Percentiles rank a stretch among this genome's conserved stretches.
Evolutionary conservation across 163 green algal species (phyloP).

Genomic region (Scenedesmus sp.): DNA sequence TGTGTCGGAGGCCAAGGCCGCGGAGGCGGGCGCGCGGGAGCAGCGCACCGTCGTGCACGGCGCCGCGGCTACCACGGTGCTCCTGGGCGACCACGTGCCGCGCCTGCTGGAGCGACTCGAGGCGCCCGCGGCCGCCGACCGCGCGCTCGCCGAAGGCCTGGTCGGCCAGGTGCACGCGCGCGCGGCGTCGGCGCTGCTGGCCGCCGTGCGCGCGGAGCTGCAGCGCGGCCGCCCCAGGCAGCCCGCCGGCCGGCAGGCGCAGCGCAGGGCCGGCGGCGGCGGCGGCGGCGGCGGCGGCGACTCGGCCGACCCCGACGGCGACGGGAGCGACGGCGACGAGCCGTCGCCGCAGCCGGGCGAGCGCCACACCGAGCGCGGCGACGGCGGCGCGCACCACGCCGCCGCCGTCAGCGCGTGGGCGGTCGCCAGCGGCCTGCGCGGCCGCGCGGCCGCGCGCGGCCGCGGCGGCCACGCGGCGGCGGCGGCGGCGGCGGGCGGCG

Average conservation of each 20-base stretch:
- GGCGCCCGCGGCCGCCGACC: not conserved
- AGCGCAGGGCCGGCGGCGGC: not conserved
- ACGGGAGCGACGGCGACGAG: not conserved
- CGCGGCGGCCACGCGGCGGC: not conserved
- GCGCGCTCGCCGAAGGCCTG: not conserved
- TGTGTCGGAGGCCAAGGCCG: conserved; percentile 17
- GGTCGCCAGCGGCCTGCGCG: not conserved
- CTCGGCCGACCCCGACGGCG: not conserved
- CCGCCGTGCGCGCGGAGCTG: not conserved
- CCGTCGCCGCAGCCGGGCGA: too few relatives aligned
- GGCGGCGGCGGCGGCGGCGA: not conserved
- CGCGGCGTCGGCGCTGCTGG: not conserved
- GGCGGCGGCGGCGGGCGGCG: not conserved
- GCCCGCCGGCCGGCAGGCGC: too few relatives aligned
- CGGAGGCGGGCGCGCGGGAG: conserved; percentile 3
- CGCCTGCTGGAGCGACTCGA: not conserved
- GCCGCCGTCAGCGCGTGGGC: not conserved
- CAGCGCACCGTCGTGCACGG: not conserved
- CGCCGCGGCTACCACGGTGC: not conserved
- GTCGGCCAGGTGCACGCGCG: not conserved
- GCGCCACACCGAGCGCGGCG: conserved; percentile 1
- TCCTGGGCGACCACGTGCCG: conserved; percentile 18
- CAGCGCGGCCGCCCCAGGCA: too few relatives aligned
- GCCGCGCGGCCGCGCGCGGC: not conserved
- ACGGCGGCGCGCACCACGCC: conserved; percentile 1